Evolutionary conservation across 352 stramenopile species (phyloP).

Genomic region (Blastocystis sp.): DNA sequence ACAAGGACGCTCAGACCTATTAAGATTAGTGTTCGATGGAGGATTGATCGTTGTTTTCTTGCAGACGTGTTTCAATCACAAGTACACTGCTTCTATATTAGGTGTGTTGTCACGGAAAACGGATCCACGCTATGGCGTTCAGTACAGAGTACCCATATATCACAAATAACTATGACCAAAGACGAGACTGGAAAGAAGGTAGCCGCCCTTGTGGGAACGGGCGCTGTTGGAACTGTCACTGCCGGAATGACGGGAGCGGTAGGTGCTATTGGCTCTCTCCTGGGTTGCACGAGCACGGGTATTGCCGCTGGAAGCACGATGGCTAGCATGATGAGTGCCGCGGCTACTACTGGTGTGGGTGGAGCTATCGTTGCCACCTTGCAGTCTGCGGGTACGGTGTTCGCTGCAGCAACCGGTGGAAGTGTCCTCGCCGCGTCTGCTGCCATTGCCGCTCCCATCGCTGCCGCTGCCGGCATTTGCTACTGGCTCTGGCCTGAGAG

Average conservation of each 20-base stretch:
- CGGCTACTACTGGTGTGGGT: neutral
- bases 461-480: neutral
- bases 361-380: neutral
- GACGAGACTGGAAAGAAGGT: no score
- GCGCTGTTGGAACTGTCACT: neutral
- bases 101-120: no score
- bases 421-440: neutral
- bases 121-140: no score
- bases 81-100: no score
- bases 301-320: neutral
- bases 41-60: no score
- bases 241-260: neutral
- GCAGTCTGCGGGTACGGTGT: neutral
- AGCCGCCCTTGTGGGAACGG: neutral
- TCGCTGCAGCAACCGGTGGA: constrained; percentile 8
- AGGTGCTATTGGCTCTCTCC: neutral
- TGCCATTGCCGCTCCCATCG: constrained; percentile 13
- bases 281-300: neutral
- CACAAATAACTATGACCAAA: no score
- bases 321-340: constrained; percentile 7
- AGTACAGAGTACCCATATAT: no score
- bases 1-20: constrained; percentile 43
- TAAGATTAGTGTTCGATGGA: no score
- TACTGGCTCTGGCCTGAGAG: neutral
- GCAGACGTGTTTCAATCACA: no score